Evolutionary conservation across 768 basidiomycete genomes (phyloP), one percentile per base, ranked within the genome.

Genomic region (Podaxis sp.): DNA sequence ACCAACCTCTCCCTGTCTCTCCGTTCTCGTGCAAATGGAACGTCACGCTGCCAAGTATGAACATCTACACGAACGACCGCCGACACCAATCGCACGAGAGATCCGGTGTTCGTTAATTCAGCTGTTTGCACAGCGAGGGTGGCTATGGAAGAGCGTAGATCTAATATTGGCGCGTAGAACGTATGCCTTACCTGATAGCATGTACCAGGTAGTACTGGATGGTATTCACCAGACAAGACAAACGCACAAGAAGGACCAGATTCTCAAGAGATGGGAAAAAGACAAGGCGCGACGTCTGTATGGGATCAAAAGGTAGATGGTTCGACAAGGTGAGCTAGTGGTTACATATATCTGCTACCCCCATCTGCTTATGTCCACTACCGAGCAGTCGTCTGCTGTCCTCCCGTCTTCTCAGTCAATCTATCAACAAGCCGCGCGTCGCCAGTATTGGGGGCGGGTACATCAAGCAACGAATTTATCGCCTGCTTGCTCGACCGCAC

Each of bases 371-470:
- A 50, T 12, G 40, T 28, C 15, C 13, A 40, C 68, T 72, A 83
- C 58, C 81, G 77, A 3, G 89, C 90, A 15, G 87, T 89, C 11
- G 87, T 87, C 71, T 87, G 87, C 65, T 82, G 82, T 8, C 82
- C 84, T 8, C 78, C 84, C 4, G 77, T 72, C 71, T 84, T 87
- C 74, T 89, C 82, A 41, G 78, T 71, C 13, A 87, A 72, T 61
- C 82, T 80, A 66, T 91, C 88, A 12, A 86, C 77, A 10, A 92
- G 66, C 10, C 84, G 73, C 0, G 90, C 87, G 66, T 95, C 93
- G 0, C 89, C 85, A 0, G 90, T 88, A 67, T 91, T 84, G 3
- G 87, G 88, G n/a, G 93, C 90, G 0, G 89, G 90, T 15, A 96
- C 84, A 69, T 87, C 89, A 54, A 89, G 79, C 71, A 84, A 86